A percentile compares a stretch with the other conserved stretches of the same genome.
Conservation (phyloP, 2,329 filamentous ascomycete genomes). For the Raffaelea deltoideospora region DNA sequence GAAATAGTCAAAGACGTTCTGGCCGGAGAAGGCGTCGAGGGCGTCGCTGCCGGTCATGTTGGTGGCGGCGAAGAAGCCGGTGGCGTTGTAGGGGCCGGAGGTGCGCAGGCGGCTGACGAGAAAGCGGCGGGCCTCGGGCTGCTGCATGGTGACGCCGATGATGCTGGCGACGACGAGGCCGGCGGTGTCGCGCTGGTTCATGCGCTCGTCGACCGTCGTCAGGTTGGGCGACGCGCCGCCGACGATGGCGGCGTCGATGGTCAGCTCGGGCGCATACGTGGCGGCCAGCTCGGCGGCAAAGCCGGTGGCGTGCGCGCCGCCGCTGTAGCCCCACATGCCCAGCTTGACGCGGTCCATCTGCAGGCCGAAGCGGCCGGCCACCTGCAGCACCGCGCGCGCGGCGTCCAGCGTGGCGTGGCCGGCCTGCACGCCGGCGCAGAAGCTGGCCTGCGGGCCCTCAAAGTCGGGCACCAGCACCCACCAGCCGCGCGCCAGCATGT, state of each 20-base stretch:
- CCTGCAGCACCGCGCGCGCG: conserved; percentile 21
- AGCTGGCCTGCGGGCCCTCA: conserved; percentile 24
- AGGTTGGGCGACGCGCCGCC: conserved; percentile 27
- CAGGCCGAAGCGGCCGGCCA: conserved; percentile 6
- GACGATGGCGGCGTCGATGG: conserved; percentile 19
- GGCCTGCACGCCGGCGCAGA: conserved; percentile 21
- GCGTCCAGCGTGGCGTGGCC: conserved; percentile 28
- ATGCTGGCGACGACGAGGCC: conserved; percentile 19
- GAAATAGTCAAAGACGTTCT: conserved; percentile 25
- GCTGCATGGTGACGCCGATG: conserved; percentile 18
- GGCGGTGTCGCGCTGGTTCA: conserved; percentile 17
- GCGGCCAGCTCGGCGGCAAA: conserved; percentile 30
- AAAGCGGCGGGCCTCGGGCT: conserved; percentile 14
- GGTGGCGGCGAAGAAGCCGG: conserved; percentile 15
- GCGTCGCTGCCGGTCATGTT: conserved; percentile 15
- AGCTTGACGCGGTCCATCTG: conserved; percentile 16
- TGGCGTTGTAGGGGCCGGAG: conserved; percentile 16
- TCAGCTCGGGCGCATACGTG: conserved; percentile 30
- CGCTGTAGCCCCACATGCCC: conserved; percentile 36
- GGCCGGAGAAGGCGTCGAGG: conserved; percentile 14
- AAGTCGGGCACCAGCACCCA: conserved; percentile 28
- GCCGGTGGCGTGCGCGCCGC: conserved; percentile 28
- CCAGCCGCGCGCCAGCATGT: conserved; percentile 24
- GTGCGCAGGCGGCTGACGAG: conserved; percentile 13
- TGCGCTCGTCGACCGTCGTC: conserved; percentile 15